Percentiles rank a stretch among this genome's conserved stretches.
Conservation (phyloP, 208 protist genomes). For the Acanthamoeba healyi region DNA sequence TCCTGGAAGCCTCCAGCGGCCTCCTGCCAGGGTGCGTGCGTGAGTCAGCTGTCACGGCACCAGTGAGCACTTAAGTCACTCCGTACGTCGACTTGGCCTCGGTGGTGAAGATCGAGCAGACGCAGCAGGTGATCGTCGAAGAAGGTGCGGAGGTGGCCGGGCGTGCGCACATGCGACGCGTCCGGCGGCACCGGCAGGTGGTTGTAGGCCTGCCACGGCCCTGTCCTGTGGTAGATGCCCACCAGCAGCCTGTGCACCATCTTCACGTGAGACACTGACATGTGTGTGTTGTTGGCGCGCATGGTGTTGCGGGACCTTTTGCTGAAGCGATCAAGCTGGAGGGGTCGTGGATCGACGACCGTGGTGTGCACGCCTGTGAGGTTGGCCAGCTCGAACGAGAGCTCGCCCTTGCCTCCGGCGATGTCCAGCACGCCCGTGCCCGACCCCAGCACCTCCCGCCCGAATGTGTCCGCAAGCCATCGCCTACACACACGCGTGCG, state of each 20-base stretch:
- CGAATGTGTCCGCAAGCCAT: slow-evolving; percentile 34
- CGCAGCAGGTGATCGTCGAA: not conserved
- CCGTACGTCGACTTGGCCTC: not conserved
- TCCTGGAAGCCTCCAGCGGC: not conserved
- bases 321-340: not conserved
- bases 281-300: too few relatives aligned
- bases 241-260: too few relatives aligned
- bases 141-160: slow-evolving; percentile 21
- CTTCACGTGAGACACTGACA: too few relatives aligned
- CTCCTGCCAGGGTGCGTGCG: not conserved
- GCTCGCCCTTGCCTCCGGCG: slow-evolving; percentile 46
- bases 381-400: slow-evolving; percentile 56
- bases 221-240: slow-evolving; percentile 33
- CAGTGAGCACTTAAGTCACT: not conserved
- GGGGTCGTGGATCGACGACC: slow-evolving; percentile 20
- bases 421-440: slow-evolving; percentile 43
- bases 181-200: not conserved
- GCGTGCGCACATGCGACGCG: not conserved
- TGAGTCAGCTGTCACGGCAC: not conserved
- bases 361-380: slow-evolving; percentile 16
- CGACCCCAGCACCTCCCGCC: not conserved
- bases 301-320: too few relatives aligned
- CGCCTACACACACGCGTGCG: not conserved
- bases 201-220: slow-evolving; percentile 7
- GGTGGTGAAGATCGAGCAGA: not conserved